Conservation (phyloP, 768 basidiomycete species). For the Panus rudis region DNA sequence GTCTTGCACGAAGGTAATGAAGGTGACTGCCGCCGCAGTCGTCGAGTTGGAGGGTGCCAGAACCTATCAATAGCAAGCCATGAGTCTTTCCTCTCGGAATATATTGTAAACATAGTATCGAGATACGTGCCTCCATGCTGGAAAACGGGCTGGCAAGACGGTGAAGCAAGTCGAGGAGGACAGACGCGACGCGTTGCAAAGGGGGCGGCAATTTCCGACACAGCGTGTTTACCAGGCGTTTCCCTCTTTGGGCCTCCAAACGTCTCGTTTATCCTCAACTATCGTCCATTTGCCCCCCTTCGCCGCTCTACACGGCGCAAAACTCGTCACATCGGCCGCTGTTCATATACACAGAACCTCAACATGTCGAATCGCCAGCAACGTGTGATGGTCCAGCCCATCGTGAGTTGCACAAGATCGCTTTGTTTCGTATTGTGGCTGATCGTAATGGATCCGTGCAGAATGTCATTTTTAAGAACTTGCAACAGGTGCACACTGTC, state of each 20-base stretch:
- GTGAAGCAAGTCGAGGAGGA: too few species aligned
- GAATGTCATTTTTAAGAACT: slow-evolving; percentile 98
- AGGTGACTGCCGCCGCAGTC: slow-evolving; percentile 96
- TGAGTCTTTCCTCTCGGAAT: too few species aligned
- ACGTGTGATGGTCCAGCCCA: slow-evolving; percentile 99
- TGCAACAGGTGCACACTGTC: slow-evolving; percentile 59
- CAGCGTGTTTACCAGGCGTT: too few species aligned
- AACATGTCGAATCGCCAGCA: slow-evolving; percentile 87
- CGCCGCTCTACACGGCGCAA: too few species aligned
- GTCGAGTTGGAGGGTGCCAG: slow-evolving; percentile 78
- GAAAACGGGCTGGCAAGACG: too few species aligned
- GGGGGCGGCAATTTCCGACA: too few species aligned
- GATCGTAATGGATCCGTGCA: slow-evolving; percentile 24
- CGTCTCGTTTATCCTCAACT: too few species aligned
- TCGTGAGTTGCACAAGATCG: slow-evolving; percentile 51
- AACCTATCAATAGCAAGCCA: slow-evolving; percentile 22
- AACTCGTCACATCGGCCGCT: too few species aligned
- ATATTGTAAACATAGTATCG: too few species aligned
- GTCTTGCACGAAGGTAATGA: slow-evolving; percentile 99
- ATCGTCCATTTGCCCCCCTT: too few species aligned
- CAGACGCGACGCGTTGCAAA: too few species aligned
- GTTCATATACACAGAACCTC: background rate
- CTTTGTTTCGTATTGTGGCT: background rate
- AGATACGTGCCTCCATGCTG: slow-evolving; percentile 29
- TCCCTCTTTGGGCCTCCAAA: too few species aligned